Evolutionary conservation across 176 grass and related monocot genomes (phyloP).

Genomic region (Elymus sibiricus): DNA sequence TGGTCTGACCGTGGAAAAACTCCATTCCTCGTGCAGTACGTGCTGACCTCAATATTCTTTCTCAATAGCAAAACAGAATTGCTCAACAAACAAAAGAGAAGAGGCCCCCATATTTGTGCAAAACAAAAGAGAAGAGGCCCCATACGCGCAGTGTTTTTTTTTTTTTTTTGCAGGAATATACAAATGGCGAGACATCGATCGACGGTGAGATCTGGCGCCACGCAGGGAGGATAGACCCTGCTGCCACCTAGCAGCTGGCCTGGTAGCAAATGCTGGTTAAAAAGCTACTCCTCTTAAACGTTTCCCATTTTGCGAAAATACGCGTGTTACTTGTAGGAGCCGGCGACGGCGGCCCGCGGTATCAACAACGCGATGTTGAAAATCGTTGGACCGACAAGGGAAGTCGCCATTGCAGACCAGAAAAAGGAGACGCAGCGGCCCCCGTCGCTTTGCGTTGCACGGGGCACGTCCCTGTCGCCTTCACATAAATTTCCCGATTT

Average conservation of each 20-base stretch:
- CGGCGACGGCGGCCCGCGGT: background rate
- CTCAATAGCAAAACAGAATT: background rate
- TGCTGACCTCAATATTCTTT: background rate
- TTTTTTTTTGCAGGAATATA: no score
- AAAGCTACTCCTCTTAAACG: background rate
- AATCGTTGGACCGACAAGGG: background rate
- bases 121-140: background rate
- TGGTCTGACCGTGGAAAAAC: constrained; percentile 20
- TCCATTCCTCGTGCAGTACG: background rate
- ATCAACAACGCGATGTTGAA: constrained; percentile 1
- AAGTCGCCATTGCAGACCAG: constrained; percentile 12
- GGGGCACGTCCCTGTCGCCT: background rate
- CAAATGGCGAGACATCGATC: background rate
- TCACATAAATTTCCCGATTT: background rate
- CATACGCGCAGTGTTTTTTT: no score
- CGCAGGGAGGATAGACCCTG: background rate
- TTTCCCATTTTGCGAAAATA: background rate
- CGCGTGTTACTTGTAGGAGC: no score
- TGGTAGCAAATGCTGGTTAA: background rate
- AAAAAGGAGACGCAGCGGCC: background rate
- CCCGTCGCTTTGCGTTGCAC: background rate
- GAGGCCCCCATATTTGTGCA: background rate
- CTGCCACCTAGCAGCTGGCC: no score
- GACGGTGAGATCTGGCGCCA: background rate
- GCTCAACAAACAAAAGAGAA: background rate